Base-by-base conservation (phyloP, 768 basidiomycete genomes). In the Mycena galericulata region DNA sequence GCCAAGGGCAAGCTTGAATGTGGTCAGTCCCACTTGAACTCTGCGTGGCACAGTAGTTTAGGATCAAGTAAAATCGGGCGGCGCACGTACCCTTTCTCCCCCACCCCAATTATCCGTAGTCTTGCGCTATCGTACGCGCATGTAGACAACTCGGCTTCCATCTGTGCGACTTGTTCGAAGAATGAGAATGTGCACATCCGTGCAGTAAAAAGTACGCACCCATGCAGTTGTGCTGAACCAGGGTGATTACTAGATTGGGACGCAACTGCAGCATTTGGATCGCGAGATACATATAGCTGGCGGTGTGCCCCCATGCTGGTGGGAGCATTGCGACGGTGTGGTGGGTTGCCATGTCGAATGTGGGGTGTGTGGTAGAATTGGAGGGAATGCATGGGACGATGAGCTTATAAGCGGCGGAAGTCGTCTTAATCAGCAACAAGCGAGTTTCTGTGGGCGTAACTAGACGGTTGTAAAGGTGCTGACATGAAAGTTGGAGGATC, bases 241-340 rank as follows among this genome's bases (percentile, higher is more conserved):
- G 36, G 6, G 65, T 54, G n/a, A 66, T 59, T 17, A 54, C 65
- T 5, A 60, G 58, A 3, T 24, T 53, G 18, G 65, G 38, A 22
- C 59, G 38, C 20, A 8, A 24, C 15, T 43, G 15, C 15, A 66
- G 57, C 47, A 60, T 30, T 36, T 67, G 65, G 4, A 34, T 27
- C 4, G 57, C 56, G 1, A 67, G 1, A 24, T 67, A 30, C 3
- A 54, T n/a, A 34, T 67, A 67, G 64, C 64, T 58, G 45, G 58
- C 55, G 36, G 45, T 41, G 49, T 66, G 65, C 3, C 65, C 65
- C 65, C 65, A 66, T 5, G 57, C 46, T 2, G 65, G 65, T 4
- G 38, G 3, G 47, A 66, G 47, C 34, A 66, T 30, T 7, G 65
- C 24, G n/a, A 60, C 22, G 22, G 60, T 67, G 32, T 67, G 65